Base-by-base conservation (phyloP, 495 filamentous ascomycete genomes). In the Penicillium subrubescens region DNA sequence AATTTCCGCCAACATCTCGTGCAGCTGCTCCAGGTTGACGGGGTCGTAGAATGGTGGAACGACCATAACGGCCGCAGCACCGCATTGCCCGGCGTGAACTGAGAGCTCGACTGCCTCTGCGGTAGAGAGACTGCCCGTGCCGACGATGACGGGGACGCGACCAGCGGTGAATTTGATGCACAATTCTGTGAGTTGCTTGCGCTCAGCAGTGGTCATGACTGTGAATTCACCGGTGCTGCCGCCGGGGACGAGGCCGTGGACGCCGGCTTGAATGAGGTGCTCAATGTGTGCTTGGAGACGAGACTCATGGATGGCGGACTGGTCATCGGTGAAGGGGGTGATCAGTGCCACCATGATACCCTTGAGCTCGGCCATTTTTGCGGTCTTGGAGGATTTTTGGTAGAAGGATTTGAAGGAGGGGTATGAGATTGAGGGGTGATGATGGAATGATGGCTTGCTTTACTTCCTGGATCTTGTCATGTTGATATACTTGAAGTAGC, bases 201-300 rank as follows among this genome's bases (percentile, higher is more conserved):
- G 75, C 51, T 79, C 77, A 41, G 69, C 43, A 37, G 64, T 46
- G 39, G 64, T 58, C 53, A 79, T 44, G 23, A 66, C 66, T 14
- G 77, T 76, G 73, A 79, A 79, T 65, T 79, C 76, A 51, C 76
- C 77, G 3, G 77, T 79, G 70, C 73, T 76, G 41, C 77, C 77
- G 25, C 71, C 74, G 10, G 77, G 77, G 4, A 79, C 75, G 46
- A 79, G 77, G 48, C 77, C 77, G 64, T 79, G 77, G 34, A 75
- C 61, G 27, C 77, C 77, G 14, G 74, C 67, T 12, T 60, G 51
- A 59, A 78, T 68, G 31, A 78, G 64, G 66, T 68, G 73, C 54
- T 77, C 72, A 58, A 79, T 78, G 68, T 78, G 75, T n/a, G 66
- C 52, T 60, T 78, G 60, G 0, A 79, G 73, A 14, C 75, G 70